A percentile compares a stretch with the other conserved stretches of the same genome.
These are phyloP conservation scores for Trametes pubescens DNA, from an alignment of 1,284 basidiomycete species.

Conservation along the genomic window DNA sequence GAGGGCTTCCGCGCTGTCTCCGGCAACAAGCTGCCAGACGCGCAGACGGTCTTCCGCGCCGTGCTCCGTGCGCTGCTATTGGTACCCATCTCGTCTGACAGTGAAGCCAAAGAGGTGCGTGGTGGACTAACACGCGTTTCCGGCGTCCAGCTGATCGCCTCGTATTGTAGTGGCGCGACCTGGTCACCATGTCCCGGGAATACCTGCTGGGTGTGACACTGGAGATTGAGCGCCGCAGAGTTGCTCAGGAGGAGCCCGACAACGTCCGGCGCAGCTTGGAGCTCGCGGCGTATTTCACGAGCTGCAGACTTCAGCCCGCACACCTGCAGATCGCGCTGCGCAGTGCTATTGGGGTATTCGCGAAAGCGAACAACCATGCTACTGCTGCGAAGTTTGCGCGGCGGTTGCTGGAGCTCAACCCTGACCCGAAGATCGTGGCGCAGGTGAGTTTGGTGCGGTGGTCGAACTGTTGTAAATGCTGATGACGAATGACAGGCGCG, in stretches of 20 bases:
- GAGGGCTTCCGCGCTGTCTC: constrained; percentile 91
- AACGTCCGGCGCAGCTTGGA: constrained; percentile 89
- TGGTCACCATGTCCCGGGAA: constrained; percentile 87
- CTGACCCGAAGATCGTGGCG: constrained; percentile 89
- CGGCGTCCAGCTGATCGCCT: background rate
- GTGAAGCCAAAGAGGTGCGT: constrained; percentile 87
- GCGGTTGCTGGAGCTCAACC: constrained; percentile 88
- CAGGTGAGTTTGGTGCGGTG: constrained; percentile 58
- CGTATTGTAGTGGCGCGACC: constrained; percentile 78
- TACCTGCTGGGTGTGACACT: constrained; percentile 95
- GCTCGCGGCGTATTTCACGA: constrained; percentile 97
- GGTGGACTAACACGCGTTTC: background rate
- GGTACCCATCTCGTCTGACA: constrained; percentile 84
- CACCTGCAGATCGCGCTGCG: constrained; percentile 94
- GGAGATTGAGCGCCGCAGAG: constrained; percentile 89
- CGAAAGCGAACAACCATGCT: constrained; percentile 93
- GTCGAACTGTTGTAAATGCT: constrained; percentile 20
- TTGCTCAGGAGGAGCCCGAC: constrained; percentile 84
- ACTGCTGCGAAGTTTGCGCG: constrained; percentile 94
- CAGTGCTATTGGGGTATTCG: constrained; percentile 90
- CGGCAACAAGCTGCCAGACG: constrained; percentile 89
- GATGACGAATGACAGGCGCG: constrained; percentile 65
- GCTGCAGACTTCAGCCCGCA: constrained; percentile 87
- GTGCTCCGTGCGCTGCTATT: constrained; percentile 85
- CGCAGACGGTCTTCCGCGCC: constrained; percentile 81